These are phyloP conservation scores for Chalaropsis thielavioides DNA, from an alignment of 2,329 filamentous ascomycete species.

Conservation along the genomic window DNA sequence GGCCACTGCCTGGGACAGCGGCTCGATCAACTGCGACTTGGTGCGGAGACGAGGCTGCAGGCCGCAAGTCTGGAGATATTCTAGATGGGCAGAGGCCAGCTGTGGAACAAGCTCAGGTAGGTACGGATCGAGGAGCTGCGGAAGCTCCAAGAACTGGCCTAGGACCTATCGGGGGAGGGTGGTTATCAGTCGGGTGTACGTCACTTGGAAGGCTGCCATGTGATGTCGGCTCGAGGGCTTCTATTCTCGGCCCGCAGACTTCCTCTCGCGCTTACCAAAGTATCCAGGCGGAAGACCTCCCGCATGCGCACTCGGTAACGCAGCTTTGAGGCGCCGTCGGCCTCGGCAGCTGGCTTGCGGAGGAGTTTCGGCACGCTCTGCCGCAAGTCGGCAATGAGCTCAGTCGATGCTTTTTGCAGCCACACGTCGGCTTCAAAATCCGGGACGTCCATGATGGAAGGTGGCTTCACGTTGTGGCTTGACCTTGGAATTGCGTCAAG, in stretches of 20 bases:
- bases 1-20: constrained; percentile 59
- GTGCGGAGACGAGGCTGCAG: constrained; percentile 24
- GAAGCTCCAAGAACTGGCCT: constrained; percentile 87
- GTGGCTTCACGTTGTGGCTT: neutral
- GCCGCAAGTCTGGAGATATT: constrained; percentile 39
- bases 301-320: constrained; percentile 35
- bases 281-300: constrained; percentile 36
- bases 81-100: constrained; percentile 62
- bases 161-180: constrained; percentile 35
- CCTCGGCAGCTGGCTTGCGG: constrained; percentile 32
- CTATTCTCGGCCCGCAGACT: neutral
- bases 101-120: constrained; percentile 60
- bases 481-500: neutral
- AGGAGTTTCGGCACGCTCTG: constrained; percentile 38
- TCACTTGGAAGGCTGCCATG: no score
- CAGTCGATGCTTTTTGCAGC: constrained; percentile 44
- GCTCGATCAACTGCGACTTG: constrained; percentile 33
- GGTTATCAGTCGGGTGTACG: neutral
- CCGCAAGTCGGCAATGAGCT: constrained; percentile 43
- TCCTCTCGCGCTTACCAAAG: constrained; percentile 27
- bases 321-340: constrained; percentile 29
- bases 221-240: constrained; percentile 20
- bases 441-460: constrained; percentile 39
- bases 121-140: constrained; percentile 78
- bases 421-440: constrained; percentile 48